Conservation (phyloP, 805 yeast species). For the Diddensiella santjacobensis region DNA sequence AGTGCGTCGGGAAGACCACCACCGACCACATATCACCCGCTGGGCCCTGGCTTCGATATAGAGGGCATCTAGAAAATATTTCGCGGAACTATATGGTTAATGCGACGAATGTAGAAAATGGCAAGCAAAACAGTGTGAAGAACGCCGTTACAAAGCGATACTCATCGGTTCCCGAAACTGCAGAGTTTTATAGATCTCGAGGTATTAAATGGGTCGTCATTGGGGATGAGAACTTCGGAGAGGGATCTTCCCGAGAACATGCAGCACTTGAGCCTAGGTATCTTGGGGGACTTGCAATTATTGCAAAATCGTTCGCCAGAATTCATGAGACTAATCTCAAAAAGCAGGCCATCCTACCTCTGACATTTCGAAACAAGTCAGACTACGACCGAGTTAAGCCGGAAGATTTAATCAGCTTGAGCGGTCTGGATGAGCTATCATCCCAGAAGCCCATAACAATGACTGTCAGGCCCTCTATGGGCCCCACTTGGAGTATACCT, state of each 20-base stretch:
- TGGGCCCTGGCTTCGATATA: constrained; percentile 99
- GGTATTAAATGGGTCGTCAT: constrained; percentile 22
- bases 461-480: constrained; percentile 67
- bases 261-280: constrained; percentile 99
- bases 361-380: constrained; percentile 81
- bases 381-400: constrained; percentile 93
- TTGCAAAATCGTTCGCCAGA: constrained; percentile 96
- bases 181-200: constrained; percentile 40
- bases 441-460: constrained; percentile 87
- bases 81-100: constrained; percentile 99
- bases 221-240: constrained; percentile 99
- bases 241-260: constrained; percentile 99
- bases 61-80: constrained; percentile 98
- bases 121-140: constrained; percentile 84
- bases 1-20: constrained; percentile 95
- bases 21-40: constrained; percentile 99
- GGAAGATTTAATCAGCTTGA: constrained; percentile 80
- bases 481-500: constrained; percentile 80
- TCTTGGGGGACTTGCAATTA: constrained; percentile 97
- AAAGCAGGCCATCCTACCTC: constrained; percentile 98
- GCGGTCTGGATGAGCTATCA: constrained; percentile 77
- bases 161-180: constrained; percentile 95
- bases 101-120: constrained; percentile 94
- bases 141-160: constrained; percentile 88
- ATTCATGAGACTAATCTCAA: constrained; percentile 99